phyloP scores from a whole-genome alignment of 495 filamentous ascomycete genomes.

The Talaromyces ruber region DNA sequence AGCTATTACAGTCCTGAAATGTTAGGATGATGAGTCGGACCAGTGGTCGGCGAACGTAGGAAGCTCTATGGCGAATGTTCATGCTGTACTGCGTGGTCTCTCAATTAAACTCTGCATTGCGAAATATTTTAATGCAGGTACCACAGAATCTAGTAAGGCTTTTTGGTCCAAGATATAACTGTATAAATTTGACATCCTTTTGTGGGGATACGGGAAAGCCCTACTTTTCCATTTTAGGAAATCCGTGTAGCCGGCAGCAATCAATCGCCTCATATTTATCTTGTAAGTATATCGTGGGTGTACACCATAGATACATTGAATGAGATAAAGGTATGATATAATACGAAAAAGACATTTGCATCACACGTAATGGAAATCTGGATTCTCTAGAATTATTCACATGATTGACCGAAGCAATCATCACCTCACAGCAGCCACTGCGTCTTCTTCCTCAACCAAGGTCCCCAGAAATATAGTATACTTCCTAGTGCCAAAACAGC shows the following conservation, averaged over 20 bases:
- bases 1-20: neutral
- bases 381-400: no score
- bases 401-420: no score
- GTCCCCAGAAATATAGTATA: constrained; percentile 25
- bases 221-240: neutral
- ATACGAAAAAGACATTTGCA: neutral
- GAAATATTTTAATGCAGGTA: neutral
- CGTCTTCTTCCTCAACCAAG: constrained; percentile 19
- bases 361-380: no score
- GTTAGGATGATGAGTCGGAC: no score
- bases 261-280: neutral
- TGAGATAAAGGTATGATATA: neutral
- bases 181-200: neutral
- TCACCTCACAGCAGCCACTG: neutral
- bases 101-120: neutral
- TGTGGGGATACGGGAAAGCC: neutral
- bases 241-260: neutral
- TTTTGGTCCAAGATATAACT: neutral
- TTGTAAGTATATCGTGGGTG: neutral
- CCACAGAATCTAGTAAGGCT: neutral
- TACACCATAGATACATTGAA: neutral
- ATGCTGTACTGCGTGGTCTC: neutral
- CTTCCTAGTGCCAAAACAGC: constrained; percentile 19
- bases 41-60: no score
- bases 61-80: neutral